phyloP scores from a whole-genome alignment of 1,139 yeast genomes.

The Yamadazyma spencermartinsiae region DNA sequence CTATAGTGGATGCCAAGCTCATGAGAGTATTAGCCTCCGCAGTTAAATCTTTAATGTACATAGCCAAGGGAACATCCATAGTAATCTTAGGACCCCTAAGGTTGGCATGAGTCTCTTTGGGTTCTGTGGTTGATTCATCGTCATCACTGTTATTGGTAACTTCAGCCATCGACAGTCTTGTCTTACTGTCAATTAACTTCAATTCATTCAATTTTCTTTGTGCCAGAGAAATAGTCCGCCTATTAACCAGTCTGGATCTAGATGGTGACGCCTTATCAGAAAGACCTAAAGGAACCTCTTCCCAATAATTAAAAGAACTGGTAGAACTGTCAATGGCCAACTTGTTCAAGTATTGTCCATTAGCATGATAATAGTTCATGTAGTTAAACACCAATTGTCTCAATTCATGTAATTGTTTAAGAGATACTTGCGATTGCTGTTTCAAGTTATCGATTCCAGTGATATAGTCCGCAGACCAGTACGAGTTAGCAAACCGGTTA shows the following conservation, averaged over 20 bases:
- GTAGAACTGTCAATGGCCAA: slow-evolving; percentile 7
- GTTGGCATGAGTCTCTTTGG: background rate
- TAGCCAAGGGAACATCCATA: slow-evolving; percentile 14
- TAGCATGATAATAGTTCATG: slow-evolving; percentile 39
- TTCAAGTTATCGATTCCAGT: slow-evolving; percentile 36
- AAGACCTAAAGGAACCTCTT: slow-evolving; percentile 5
- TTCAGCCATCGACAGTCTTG: background rate
- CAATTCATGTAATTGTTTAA: slow-evolving; percentile 44
- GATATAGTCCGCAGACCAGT: slow-evolving; percentile 47
- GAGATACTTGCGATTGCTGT: slow-evolving; percentile 32
- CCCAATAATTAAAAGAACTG: background rate
- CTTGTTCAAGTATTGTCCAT: slow-evolving; percentile 33
- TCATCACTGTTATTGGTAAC: background rate
- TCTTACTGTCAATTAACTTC: background rate
- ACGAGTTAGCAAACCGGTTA: slow-evolving; percentile 20
- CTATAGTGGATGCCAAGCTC: slow-evolving; percentile 36
- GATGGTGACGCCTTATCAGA: slow-evolving; percentile 1
- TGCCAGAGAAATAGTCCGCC: slow-evolving; percentile 15
- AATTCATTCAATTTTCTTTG: slow-evolving; percentile 9
- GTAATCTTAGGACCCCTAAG: slow-evolving; percentile 8
- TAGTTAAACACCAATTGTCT: slow-evolving; percentile 40
- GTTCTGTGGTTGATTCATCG: background rate
- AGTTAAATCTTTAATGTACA: slow-evolving; percentile 18
- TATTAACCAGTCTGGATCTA: slow-evolving; percentile 5
- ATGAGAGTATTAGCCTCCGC: slow-evolving; percentile 27